Conservation (phyloP, 441 rosid species). For the Populus hybrid region DNA sequence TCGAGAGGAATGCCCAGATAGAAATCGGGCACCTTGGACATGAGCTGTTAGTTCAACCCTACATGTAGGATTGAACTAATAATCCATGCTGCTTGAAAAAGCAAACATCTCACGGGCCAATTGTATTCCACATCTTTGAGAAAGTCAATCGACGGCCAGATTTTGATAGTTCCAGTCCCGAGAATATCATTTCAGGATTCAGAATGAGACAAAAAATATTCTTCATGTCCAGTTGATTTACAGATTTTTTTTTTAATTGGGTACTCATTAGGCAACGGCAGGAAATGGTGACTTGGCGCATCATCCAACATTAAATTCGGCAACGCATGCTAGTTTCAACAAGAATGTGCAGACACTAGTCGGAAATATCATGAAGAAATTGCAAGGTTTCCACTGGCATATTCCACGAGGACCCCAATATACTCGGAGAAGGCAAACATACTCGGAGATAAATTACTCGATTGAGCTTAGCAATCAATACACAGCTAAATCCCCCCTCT, state of each 20-base stretch:
- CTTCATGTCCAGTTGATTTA: too few relatives aligned
- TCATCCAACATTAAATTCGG: neutral
- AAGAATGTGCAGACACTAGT: neutral
- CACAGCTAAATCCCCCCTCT: neutral
- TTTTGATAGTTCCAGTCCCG: too few relatives aligned
- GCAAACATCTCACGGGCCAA: neutral
- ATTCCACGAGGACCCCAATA: neutral
- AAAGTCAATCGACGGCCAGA: too few relatives aligned
- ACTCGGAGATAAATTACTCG: neutral
- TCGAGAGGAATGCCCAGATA: too few relatives aligned
- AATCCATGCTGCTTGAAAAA: too few relatives aligned
- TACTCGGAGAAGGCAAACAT: neutral
- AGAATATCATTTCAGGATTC: neutral
- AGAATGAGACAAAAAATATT: neutral
- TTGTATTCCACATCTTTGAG: too few relatives aligned
- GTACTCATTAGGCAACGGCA: too few relatives aligned
- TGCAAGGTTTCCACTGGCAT: neutral
- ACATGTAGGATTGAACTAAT: too few relatives aligned
- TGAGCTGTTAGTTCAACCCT: too few relatives aligned
- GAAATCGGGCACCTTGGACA: too few relatives aligned
- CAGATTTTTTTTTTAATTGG: too few relatives aligned
- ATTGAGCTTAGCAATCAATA: slow-evolving; percentile 12
- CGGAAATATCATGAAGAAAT: neutral
- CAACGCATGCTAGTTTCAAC: neutral
- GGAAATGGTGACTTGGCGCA: neutral